Conservation (phyloP, 1,284 basidiomycete genomes). For the Lentinula novae-zelandiae region DNA sequence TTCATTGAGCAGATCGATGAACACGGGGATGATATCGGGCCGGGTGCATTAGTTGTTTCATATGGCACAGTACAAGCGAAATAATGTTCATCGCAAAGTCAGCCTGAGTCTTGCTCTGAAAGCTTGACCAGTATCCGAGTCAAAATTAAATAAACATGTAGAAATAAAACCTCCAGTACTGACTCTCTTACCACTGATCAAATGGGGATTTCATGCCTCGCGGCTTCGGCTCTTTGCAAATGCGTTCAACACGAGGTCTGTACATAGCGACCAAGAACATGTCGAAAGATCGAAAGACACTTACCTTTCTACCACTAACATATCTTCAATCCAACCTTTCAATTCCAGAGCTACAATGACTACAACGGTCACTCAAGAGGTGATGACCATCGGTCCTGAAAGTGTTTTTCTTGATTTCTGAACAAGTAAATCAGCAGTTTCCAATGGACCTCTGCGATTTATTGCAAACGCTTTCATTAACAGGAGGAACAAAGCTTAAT, state of each 20-base stretch:
- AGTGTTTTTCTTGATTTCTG: neutral
- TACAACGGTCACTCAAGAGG: slow-evolving; percentile 4
- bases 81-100: too few species aligned
- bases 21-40: too few species aligned
- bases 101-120: too few species aligned
- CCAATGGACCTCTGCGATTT: slow-evolving; percentile 42
- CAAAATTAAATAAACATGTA: neutral
- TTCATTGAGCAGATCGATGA: too few species aligned
- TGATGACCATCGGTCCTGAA: neutral
- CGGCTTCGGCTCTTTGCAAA: slow-evolving; percentile 1
- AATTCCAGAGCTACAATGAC: neutral
- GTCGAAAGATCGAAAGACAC: neutral
- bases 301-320: neutral
- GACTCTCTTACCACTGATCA: neutral
- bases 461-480: slow-evolving; percentile 44
- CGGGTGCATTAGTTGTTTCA: too few species aligned
- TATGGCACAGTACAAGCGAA: too few species aligned
- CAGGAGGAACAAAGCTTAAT: slow-evolving; percentile 28
- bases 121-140: too few species aligned
- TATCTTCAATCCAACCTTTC: neutral
- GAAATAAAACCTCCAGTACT: too few species aligned
- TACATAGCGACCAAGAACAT: neutral
- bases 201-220: neutral
- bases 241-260: slow-evolving; percentile 4
- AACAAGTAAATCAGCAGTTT: neutral